phyloP scores from a whole-genome alignment of 2,329 filamentous ascomycete species.

The Cladophialophora psammophila region DNA sequence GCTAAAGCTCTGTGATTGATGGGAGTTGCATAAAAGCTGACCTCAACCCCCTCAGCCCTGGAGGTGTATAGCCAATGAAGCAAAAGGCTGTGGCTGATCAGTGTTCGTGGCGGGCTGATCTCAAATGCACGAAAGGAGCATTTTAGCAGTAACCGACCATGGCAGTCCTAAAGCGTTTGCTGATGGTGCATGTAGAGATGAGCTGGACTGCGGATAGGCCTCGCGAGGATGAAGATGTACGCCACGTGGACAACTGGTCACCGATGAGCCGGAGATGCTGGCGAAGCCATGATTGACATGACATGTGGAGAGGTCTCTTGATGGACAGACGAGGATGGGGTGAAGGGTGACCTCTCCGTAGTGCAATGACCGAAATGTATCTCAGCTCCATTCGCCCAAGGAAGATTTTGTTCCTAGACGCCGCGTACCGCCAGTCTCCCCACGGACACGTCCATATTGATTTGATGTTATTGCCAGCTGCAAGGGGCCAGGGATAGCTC shows the following conservation, averaged over 20 bases:
- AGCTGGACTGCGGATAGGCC: background rate
- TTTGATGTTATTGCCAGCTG: background rate
- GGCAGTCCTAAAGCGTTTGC: background rate
- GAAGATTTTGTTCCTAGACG: background rate
- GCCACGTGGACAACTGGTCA: background rate
- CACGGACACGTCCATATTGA: background rate
- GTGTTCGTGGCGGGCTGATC: conserved; percentile 4
- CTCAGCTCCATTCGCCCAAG: background rate
- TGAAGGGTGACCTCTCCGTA: background rate
- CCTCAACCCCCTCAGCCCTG: conserved; percentile 6
- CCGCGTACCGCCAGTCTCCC: background rate
- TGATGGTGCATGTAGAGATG: background rate
- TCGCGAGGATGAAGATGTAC: background rate
- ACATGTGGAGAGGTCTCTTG: background rate
- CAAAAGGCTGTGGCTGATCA: conserved; percentile 1
- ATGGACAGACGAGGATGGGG: background rate
- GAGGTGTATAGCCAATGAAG: conserved; percentile 8
- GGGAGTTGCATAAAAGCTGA: conserved; percentile 14
- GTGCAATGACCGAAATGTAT: background rate
- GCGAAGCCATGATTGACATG: background rate
- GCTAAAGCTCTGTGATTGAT: conserved; percentile 9
- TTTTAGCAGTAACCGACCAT: background rate
- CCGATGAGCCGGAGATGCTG: background rate
- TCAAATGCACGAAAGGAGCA: background rate
- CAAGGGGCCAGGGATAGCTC: conserved; percentile 8